These are phyloP conservation scores for Apiospora sp. DNA, from an alignment of 2,329 filamentous ascomycete genomes.

Conservation along the genomic window DNA sequence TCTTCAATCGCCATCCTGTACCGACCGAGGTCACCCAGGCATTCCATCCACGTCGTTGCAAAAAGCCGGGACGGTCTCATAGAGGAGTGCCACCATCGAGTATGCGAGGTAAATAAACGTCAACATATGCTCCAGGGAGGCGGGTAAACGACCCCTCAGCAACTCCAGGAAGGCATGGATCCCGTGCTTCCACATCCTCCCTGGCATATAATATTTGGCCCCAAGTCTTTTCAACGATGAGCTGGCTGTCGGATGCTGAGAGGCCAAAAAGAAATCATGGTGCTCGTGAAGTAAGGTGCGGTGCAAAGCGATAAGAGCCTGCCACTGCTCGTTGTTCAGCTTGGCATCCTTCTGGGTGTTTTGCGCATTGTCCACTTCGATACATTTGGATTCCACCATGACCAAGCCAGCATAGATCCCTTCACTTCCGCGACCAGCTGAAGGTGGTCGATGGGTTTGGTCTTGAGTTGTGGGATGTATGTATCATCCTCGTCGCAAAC, in stretches of 20 bases:
- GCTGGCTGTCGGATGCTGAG: conserved; percentile 82
- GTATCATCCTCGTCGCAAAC: background rate
- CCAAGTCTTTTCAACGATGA: conserved; percentile 73
- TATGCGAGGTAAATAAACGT: conserved; percentile 92
- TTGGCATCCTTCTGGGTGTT: conserved; percentile 51
- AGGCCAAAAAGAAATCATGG: conserved; percentile 86
- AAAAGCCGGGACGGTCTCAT: conserved; percentile 87
- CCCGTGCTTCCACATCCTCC: conserved; percentile 91
- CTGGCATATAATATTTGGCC: conserved; percentile 88
- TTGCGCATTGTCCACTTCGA: conserved; percentile 77
- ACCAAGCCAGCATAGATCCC: conserved; percentile 82
- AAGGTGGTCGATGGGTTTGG: conserved; percentile 74
- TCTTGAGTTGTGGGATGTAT: conserved; percentile 39
- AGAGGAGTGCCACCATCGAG: conserved; percentile 85
- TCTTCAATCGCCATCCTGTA: conserved; percentile 95
- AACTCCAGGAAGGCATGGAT: conserved; percentile 88
- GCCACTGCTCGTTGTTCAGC: conserved; percentile 77
- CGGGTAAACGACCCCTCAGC: conserved; percentile 75
- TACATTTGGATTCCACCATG: conserved; percentile 88
- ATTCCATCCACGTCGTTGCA: conserved; percentile 92
- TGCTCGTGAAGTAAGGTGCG: conserved; percentile 83
- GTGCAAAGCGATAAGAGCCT: conserved; percentile 83
- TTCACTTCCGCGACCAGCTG: conserved; percentile 84
- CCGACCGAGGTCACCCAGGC: conserved; percentile 82
- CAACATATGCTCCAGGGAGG: conserved; percentile 86